Base-by-base conservation (phyloP, 164 flowering plant species). In the Aristolochia contorta region DNA sequence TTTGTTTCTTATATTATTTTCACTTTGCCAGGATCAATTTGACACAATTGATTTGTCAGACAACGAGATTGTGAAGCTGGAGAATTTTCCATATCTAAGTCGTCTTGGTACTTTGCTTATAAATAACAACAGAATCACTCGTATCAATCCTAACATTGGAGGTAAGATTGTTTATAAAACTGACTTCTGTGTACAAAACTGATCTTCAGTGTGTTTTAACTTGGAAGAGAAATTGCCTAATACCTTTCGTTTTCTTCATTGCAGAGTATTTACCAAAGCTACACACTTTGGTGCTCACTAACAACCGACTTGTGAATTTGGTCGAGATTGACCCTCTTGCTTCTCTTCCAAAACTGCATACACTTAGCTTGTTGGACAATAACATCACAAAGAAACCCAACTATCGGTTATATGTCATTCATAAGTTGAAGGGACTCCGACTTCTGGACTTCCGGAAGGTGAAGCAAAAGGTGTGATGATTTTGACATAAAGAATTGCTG, bases 1-100 rank as follows among this genome's bases (percentile, higher is more conserved):
- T 15, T n/a, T 5, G 15, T 52, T 3, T 6, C 19, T 15, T 12
- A 47, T 47, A 20, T 52, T 52, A 6, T 53, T 53, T 13, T 53
- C 56, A 37, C 45, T 23, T 59, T 63, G n/a, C 57, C 84, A 91
- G 97, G 98, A 92, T 59, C 98, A 92, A 79, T 92, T 92, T 65
- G 98, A 92, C 66, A 82, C 96, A 23, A 78, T 92, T 71, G 98
- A 92, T 77, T 78, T 89, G 74, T 85, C 96, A 16, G 95, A 92
- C 71, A 92, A 92, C 78, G 98, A 92, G 81, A 89, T 92, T 67
- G 98, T 92, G 54, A 92, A 89, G 83, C 91, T 92, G 43, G 98
- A 92, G 65, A 92, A 92, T 69, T 80, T 92, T 58, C 96, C 98
- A 1, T 71, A 74, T 69, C 82, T 92, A 51, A 80, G 67, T 65